Evolutionary conservation across 2,329 filamentous ascomycete species (phyloP), one percentile per base, ranked within the genome.

Genomic region (Pyrenophora teres): DNA sequence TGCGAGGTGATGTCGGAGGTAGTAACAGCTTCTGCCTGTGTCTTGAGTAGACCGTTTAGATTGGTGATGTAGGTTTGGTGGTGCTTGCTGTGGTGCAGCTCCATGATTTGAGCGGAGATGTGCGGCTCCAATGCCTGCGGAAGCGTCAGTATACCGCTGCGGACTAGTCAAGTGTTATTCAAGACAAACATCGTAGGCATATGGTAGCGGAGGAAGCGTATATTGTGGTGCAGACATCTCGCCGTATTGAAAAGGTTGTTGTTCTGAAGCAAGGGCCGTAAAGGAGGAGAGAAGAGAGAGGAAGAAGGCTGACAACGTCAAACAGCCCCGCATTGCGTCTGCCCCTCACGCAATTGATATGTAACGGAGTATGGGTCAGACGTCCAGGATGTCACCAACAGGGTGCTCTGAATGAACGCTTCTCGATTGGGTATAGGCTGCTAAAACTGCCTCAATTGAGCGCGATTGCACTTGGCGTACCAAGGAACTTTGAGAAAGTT

Each of bases 91-190:
- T 92, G 88, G 73, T 92, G 89, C 43, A 92, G 82, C 74, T 88
- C 84, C 89, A 92, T 92, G 73, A 91, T 92, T 72, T 90, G 83
- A 62, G 78, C 80, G 30, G 87, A 89, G 77, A 92, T 91, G 76
- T 85, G 82, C 8, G 87, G 87, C 72, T 89, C 87, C 42, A 90
- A 78, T 30, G 87, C 87, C 84, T 88, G 57, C 25, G 16, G 15
- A 38, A n/a, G 6, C 19, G 25, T 68, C 31, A 67, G 57, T 35
- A 48, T 37, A 16, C 33, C 1, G 13, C 23, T 9, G 10, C 10
- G 27, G 4, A 16, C 4, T 37, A 6, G 36, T 2, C 12, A 30
- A 33, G 7, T 31, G 30, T 27, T 2, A 21, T 6, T 3, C 4
- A 19, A 5, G 39, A 76, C 83, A 73, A 74, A 89, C 87, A 82